Conservation (phyloP, 2,329 filamentous ascomycete genomes). For the Calycina herbarum region DNA sequence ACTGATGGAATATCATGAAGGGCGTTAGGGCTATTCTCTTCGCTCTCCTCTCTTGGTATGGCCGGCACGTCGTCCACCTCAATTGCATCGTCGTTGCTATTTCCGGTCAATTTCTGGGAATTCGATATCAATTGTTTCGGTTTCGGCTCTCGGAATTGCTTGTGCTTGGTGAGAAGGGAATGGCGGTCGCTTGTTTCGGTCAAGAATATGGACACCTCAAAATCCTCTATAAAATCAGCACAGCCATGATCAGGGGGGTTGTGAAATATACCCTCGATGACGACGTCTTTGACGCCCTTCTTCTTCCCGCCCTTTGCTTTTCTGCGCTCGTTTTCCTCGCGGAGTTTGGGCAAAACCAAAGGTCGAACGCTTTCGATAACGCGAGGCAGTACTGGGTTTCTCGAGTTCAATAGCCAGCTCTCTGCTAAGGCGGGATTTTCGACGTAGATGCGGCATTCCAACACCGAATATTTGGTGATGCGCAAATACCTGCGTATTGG, state of each 20-base stretch:
- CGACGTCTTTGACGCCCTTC: constrained; percentile 79
- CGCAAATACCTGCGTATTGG: constrained; percentile 86
- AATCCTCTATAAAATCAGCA: constrained; percentile 67
- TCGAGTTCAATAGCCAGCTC: constrained; percentile 79
- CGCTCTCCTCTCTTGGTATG: constrained; percentile 32
- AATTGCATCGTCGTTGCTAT: constrained; percentile 51
- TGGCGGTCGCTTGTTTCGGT: constrained; percentile 84
- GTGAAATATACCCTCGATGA: constrained; percentile 64
- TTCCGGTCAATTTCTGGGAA: constrained; percentile 60
- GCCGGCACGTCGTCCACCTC: constrained; percentile 36
- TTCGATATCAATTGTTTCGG: constrained; percentile 51
- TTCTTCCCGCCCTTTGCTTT: constrained; percentile 59
- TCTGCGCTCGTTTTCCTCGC: constrained; percentile 78
- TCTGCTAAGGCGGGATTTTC: constrained; percentile 83
- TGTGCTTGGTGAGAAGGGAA: constrained; percentile 82
- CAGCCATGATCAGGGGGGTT: background rate
- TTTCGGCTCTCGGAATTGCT: constrained; percentile 66
- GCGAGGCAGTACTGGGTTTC: constrained; percentile 73
- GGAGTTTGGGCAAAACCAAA: constrained; percentile 83
- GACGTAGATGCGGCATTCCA: constrained; percentile 96
- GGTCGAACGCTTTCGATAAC: constrained; percentile 85
- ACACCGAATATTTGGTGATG: constrained; percentile 88
- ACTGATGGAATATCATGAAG: constrained; percentile 32
- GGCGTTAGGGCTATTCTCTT: constrained; percentile 23
- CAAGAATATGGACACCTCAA: constrained; percentile 92